Evolutionary conservation across 306 rosid species (phyloP).

Genomic region (Inga laurina): DNA sequence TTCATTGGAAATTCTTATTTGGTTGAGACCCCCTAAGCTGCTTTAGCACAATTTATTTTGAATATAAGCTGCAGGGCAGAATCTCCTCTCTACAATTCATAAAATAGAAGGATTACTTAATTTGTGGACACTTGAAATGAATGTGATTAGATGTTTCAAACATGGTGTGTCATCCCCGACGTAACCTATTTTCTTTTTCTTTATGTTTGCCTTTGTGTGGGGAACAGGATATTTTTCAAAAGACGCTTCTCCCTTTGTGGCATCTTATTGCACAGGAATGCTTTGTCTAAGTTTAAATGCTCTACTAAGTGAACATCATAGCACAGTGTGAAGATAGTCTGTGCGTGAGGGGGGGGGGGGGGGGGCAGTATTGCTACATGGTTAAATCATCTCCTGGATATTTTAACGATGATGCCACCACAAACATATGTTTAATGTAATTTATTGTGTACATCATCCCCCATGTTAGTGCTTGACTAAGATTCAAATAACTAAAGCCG

Average conservation of each 20-base stretch:
- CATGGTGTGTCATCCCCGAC: neutral
- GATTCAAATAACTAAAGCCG: slow-evolving; percentile 29
- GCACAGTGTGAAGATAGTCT: neutral
- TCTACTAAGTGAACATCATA: slow-evolving; percentile 7
- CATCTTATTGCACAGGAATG: neutral
- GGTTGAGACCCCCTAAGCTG: slow-evolving; percentile 23
- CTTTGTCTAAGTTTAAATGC: neutral
- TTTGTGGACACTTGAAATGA: neutral
- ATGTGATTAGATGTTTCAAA: slow-evolving; percentile 9
- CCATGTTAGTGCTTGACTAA: slow-evolving; percentile 12
- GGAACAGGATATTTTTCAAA: neutral
- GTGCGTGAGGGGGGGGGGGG: neutral
- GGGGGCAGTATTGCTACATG: neutral
- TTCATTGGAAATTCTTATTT: slow-evolving; percentile 25
- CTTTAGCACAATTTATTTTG: neutral
- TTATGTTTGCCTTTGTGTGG: neutral
- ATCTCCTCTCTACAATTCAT: slow-evolving; percentile 16
- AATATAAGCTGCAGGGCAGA: neutral
- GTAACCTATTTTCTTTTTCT: slow-evolving; percentile 7
- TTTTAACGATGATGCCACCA: slow-evolving; percentile 27
- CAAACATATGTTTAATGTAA: slow-evolving; percentile 11
- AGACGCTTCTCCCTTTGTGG: neutral
- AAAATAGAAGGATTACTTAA: slow-evolving; percentile 21
- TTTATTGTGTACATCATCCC: slow-evolving; percentile 2
- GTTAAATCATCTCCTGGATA: slow-evolving; percentile 16